Evolutionary conservation across 441 rosid species (phyloP).

Genomic region (Codiaeum variegatum): DNA sequence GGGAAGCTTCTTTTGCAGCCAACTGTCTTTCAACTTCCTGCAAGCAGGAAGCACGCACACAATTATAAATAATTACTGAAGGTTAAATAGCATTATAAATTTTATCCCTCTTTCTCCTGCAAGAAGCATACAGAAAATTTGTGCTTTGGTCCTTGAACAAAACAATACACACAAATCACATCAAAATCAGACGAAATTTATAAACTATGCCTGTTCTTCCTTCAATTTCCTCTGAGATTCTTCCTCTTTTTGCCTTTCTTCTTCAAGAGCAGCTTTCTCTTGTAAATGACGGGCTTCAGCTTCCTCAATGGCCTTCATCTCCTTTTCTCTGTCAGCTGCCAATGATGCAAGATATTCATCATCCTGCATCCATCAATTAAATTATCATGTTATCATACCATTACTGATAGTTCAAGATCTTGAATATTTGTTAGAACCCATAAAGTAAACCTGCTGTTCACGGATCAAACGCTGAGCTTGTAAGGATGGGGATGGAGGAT

Average conservation of each 20-base stretch:
- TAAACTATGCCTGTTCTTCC: constrained; percentile 71
- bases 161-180: not conserved
- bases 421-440: not conserved
- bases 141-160: not conserved
- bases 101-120: not conserved
- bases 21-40: constrained; percentile 86
- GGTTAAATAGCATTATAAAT: not conserved
- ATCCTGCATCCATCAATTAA: constrained; percentile 50
- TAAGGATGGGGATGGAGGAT: constrained; percentile 87
- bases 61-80: constrained; percentile 4
- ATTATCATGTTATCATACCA: constrained; percentile 12
- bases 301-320: constrained; percentile 71
- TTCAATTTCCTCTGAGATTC: constrained; percentile 64
- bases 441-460: constrained; percentile 81
- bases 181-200: not conserved
- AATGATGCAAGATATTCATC: constrained; percentile 90
- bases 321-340: constrained; percentile 95
- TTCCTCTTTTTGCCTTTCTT: constrained; percentile 67
- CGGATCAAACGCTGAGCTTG: constrained; percentile 92
- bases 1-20: constrained; percentile 84
- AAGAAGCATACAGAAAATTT: not conserved
- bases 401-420: constrained; percentile 2
- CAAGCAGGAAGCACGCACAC: constrained; percentile 3
- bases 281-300: constrained; percentile 72
- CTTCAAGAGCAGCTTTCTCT: constrained; percentile 73